Base-by-base conservation (phyloP, 768 basidiomycete genomes). In the Mycena rosella region DNA sequence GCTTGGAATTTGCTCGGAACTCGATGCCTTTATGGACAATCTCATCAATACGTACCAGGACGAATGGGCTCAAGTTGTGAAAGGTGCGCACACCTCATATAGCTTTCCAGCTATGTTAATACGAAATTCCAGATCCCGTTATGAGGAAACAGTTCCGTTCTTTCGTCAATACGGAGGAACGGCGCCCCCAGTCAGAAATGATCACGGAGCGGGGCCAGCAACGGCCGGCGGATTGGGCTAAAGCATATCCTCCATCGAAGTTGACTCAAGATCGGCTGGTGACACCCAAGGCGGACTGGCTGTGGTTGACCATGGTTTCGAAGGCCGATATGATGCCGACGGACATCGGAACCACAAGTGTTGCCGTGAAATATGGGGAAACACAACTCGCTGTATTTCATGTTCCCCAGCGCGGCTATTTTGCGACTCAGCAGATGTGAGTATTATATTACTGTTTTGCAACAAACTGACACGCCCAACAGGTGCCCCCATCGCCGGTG, bases 211-310 rank as follows among this genome's bases (percentile, higher is more conserved):
- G 91, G 24, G 87, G 88, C 4, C 91, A 93, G 70, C 70, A 76
- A 15, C 83, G 90, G 26, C 90, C 91, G 1, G 89, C 89, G 8
- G 85, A 91, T 64, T 93, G 91, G 91, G 85, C 90, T 1, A 88
- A 89, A 73, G 79, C 81, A 20, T 83, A 82, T 48, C 81, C 86
- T 5, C 75, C 86, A 0, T 77, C 84, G n/a, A 86, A 85, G 63
- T 76, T 90, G 30, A 70, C 76, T 27, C 66, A 75, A 49, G 74
- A 78, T 18, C 75, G 81, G 51, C 71, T 89, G 45, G 60, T 74
- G 3, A 81, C 84, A 1, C 85, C 85, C 0, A 86, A 84, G 57
- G 72, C 75, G 3, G 73, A 85, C 32, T 93, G 90, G 91, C 76
- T 76, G 53, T 93, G 90, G 90, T 72, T 80, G 5, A 79, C 77